These are phyloP conservation scores for Calonectria multiphialidica DNA, from an alignment of 2,329 filamentous ascomycete species.

Conservation along the genomic window DNA sequence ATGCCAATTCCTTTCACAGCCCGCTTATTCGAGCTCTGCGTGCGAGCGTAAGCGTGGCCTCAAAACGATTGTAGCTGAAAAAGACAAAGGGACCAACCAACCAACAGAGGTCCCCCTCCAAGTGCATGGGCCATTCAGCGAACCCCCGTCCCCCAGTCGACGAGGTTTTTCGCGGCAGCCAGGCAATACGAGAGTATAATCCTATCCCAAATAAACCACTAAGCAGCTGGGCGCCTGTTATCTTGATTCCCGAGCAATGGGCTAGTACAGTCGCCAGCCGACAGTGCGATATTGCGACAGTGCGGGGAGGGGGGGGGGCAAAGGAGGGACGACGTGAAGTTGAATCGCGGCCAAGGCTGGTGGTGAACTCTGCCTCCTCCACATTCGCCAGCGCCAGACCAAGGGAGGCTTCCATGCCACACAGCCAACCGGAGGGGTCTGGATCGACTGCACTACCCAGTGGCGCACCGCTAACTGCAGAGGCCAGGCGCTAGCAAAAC, in stretches of 20 bases:
- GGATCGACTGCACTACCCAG: background rate
- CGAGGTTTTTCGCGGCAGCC: background rate
- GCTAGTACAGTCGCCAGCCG: background rate
- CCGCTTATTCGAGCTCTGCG: background rate
- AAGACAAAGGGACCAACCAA: background rate
- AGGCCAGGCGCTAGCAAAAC: background rate
- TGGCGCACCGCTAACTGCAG: slow-evolving; percentile 2
- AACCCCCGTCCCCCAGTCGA: slow-evolving; percentile 17
- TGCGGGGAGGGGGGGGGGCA: no score
- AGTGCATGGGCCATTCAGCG: slow-evolving; percentile 1
- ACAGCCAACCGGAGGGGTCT: slow-evolving; percentile 6
- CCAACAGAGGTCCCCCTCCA: background rate
- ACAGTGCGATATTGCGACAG: background rate
- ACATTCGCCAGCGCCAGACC: background rate
- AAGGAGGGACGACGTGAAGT: background rate
- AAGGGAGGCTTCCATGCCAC: background rate
- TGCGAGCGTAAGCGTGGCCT: background rate
- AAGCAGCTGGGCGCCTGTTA: background rate
- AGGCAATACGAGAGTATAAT: slow-evolving; percentile 24
- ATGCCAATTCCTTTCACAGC: background rate
- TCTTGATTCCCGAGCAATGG: background rate
- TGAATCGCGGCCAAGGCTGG: background rate
- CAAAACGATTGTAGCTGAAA: background rate
- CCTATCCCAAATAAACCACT: background rate
- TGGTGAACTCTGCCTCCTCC: slow-evolving; percentile 6